Percentiles rank a stretch among this genome's conserved stretches.
Conservation (phyloP, 495 filamentous ascomycete genomes). For the Hyaloscypha hepaticicola region DNA sequence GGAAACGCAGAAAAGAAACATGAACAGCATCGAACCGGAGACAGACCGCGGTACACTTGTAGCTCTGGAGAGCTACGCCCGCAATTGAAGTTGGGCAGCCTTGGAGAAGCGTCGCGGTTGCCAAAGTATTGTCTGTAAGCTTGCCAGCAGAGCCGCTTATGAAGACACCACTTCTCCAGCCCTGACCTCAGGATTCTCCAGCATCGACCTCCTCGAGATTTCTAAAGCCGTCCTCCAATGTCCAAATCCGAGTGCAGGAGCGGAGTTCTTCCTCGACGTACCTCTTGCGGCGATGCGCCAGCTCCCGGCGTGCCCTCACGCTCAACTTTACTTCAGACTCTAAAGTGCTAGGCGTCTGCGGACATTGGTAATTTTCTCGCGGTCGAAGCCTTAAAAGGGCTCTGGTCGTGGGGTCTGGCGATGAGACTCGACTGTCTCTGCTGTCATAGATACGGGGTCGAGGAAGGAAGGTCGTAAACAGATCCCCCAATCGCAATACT, state of each 20-base stretch:
- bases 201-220: not conserved
- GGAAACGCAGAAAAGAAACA: not conserved
- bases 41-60: not conserved
- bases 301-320: not conserved
- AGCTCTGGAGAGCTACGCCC: not conserved
- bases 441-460: not conserved
- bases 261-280: not conserved
- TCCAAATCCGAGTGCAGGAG: not conserved
- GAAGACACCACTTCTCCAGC: not conserved
- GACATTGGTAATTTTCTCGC: not conserved
- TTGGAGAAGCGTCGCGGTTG: not conserved
- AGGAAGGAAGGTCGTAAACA: not conserved
- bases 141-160: not conserved
- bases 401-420: not conserved
- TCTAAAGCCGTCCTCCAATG: not conserved
- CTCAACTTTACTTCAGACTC: not conserved
- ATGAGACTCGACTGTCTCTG: not conserved
- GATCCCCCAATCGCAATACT: not conserved
- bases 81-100: not conserved
- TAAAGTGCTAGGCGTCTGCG: not conserved
- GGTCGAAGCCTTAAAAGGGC: not conserved
- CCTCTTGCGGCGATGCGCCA: not conserved
- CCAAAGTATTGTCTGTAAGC: not conserved
- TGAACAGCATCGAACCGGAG: not conserved
- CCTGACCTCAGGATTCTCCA: not conserved